Percentiles rank a stretch among this genome's conserved stretches.
Evolutionary conservation across 108 stramenopile species (phyloP).

Genomic region (Nitzschia inconspicua): DNA sequence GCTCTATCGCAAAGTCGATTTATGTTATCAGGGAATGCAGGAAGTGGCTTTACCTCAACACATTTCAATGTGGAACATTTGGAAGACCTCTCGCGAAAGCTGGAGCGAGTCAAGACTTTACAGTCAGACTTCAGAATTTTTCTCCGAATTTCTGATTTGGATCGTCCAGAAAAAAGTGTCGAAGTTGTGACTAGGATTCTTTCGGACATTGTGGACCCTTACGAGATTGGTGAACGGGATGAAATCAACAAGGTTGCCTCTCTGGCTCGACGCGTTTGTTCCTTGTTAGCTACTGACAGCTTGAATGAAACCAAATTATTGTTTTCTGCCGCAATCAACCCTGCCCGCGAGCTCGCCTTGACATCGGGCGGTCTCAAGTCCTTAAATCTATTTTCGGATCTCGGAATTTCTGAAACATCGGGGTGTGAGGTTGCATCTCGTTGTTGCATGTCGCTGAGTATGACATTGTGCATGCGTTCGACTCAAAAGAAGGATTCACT

Average conservation of each 20-base stretch:
- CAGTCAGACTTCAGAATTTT: conserved; percentile 19
- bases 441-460: conserved; percentile 27
- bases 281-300: no score
- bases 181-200: conserved; percentile 6
- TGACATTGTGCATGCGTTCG: conserved; percentile 23
- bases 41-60: conserved; percentile 14
- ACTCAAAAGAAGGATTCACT: background rate
- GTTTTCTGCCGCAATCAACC: conserved; percentile 15
- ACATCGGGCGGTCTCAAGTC: conserved; percentile 9
- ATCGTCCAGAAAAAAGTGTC: conserved; percentile 13
- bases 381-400: conserved; percentile 19
- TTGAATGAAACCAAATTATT: conserved; percentile 6
- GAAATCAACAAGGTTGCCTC: conserved; percentile 10
- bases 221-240: conserved; percentile 1
- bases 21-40: background rate
- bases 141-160: conserved; percentile 21
- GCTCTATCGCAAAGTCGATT: conserved; percentile 11
- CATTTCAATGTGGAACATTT: conserved; percentile 23
- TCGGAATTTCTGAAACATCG: conserved; percentile 18
- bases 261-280: conserved; percentile 14
- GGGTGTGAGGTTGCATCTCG: conserved; percentile 14
- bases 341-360: conserved; percentile 20
- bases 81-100: conserved; percentile 12
- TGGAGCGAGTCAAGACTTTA: conserved; percentile 17
- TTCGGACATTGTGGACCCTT: conserved; percentile 3